Conservation (phyloP, 164 flowering plant genomes). For the Santalum album region DNA sequence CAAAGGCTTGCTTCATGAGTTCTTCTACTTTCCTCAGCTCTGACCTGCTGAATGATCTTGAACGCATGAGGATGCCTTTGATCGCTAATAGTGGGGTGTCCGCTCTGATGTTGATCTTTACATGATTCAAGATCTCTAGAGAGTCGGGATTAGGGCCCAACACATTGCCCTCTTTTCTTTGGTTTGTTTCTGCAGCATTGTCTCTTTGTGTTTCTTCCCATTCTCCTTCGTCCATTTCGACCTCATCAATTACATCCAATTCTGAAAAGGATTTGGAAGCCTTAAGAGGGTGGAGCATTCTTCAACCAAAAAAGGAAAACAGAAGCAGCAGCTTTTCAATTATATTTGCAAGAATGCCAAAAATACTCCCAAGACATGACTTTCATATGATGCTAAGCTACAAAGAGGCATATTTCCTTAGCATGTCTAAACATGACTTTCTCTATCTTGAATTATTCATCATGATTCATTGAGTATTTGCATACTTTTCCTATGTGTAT, state of each 20-base stretch:
- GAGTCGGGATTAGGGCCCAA: conserved; percentile 30
- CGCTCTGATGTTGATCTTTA: conserved; percentile 41
- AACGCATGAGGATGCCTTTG: conserved; percentile 27
- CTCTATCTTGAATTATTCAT: too few species aligned
- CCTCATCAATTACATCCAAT: conserved; percentile 52
- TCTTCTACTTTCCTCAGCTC: conserved; percentile 55
- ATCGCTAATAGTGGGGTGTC: conserved; percentile 56
- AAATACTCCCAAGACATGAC: neutral
- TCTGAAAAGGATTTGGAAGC: neutral
- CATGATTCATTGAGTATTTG: too few species aligned
- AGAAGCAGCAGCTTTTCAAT: neutral
- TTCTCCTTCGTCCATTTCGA: conserved; percentile 32
- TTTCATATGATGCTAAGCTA: too few species aligned
- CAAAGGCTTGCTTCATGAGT: conserved; percentile 37
- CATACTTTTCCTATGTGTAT: too few species aligned
- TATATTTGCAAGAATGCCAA: neutral
- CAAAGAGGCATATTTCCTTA: too few species aligned
- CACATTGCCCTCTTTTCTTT: neutral
- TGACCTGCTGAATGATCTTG: conserved; percentile 31
- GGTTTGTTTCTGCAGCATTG: neutral
- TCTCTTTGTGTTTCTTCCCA: conserved; percentile 9
- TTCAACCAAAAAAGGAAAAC: neutral
- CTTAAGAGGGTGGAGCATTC: too few species aligned
- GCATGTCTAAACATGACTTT: too few species aligned
- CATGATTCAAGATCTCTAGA: conserved; percentile 38